Conservation (phyloP, 805 yeast species). For the Myxozyma geophila region DNA sequence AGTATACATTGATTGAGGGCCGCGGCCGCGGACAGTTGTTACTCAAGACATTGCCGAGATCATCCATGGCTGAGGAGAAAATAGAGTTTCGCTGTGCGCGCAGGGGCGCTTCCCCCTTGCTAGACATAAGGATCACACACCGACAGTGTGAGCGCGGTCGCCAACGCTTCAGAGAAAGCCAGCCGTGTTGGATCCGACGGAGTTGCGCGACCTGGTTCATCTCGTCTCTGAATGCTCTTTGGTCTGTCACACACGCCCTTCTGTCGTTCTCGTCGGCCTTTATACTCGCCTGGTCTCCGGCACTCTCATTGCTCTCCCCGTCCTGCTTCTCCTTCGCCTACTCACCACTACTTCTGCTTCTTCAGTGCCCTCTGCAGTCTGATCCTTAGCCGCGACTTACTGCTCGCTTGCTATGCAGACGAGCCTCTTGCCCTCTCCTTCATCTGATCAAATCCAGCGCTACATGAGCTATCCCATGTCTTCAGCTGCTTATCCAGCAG, state of each 20-base stretch:
- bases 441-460: background rate
- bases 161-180: no score
- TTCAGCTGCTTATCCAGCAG: background rate
- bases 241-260: background rate
- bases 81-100: no score
- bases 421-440: slow-evolving; percentile 1
- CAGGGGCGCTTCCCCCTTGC: no score
- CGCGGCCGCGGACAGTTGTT: no score
- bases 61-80: no score
- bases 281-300: background rate
- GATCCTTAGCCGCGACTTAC: slow-evolving; percentile 1
- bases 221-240: background rate
- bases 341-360: background rate
- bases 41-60: no score
- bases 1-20: no score
- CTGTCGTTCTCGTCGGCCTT: background rate
- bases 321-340: background rate
- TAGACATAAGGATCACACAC: no score
- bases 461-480: background rate
- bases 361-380: slow-evolving; percentile 11
- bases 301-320: background rate
- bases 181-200: no score
- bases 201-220: no score
- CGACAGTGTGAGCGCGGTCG: no score
- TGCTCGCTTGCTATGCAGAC: background rate